Conservation (phyloP, 257 asterid species). For the Solanum rostratum region DNA sequence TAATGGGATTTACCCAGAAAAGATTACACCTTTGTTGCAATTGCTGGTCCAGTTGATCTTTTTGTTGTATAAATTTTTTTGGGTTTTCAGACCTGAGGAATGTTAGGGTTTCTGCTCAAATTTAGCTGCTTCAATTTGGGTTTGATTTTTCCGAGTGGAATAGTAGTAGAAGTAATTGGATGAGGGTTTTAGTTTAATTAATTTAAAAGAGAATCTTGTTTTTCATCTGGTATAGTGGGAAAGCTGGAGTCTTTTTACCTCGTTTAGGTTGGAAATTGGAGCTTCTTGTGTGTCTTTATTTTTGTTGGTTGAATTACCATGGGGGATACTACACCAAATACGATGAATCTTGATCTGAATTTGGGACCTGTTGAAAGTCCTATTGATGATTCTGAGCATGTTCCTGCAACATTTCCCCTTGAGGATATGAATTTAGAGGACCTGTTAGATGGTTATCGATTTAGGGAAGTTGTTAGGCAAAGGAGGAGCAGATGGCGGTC, state of each 20-base stretch:
- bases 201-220: slow-evolving; percentile 1
- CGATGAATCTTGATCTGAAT: slow-evolving; percentile 90
- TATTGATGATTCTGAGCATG: slow-evolving; percentile 27
- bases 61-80: neutral
- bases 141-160: neutral
- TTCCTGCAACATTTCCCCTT: slow-evolving; percentile 24
- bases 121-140: neutral
- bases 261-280: slow-evolving; percentile 11
- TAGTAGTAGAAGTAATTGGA: neutral
- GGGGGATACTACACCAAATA: slow-evolving; percentile 53
- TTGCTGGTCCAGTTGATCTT: neutral
- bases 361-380: slow-evolving; percentile 75
- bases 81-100: neutral
- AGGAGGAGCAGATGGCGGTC: slow-evolving; percentile 66
- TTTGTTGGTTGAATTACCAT: slow-evolving; percentile 10
- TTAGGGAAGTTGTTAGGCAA: slow-evolving; percentile 48
- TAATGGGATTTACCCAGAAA: neutral
- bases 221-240: slow-evolving; percentile 4
- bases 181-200: slow-evolving; percentile 11
- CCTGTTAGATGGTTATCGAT: slow-evolving; percentile 29
- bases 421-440: slow-evolving; percentile 75
- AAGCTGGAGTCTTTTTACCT: neutral
- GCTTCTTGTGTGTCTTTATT: neutral
- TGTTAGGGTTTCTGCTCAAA: neutral
- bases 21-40: neutral